Evolutionary conservation across 1,284 basidiomycete genomes (phyloP).

Genomic region (Austroboletus olivaceoglutinosus): DNA sequence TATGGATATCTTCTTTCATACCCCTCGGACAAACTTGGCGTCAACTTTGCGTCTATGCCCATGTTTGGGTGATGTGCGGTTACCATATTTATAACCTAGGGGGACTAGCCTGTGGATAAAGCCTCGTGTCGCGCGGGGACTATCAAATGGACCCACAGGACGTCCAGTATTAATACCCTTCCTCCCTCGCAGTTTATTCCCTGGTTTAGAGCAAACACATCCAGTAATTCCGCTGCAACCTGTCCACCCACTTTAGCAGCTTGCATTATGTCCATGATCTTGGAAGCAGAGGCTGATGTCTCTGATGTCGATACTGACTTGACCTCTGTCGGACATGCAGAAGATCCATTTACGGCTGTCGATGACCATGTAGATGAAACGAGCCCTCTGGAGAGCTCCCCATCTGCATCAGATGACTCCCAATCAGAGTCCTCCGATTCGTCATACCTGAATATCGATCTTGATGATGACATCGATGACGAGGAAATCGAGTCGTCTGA

Average conservation of each 20-base stretch:
- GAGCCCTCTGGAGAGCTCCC: background rate
- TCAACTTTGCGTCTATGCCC: conserved; percentile 23
- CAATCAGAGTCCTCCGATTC: conserved; percentile 20
- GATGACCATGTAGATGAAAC: conserved; percentile 3
- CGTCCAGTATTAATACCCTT: conserved; percentile 11
- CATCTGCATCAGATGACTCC: conserved; percentile 9
- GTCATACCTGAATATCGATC: conserved; percentile 21
- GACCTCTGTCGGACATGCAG: conserved; percentile 3
- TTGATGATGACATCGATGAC: conserved; percentile 14
- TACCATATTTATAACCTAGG: background rate
- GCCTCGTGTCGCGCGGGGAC: conserved; percentile 5
- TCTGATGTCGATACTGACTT: conserved; percentile 12
- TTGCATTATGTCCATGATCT: conserved; percentile 16
- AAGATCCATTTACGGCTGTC: conserved; percentile 15
- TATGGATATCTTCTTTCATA: background rate
- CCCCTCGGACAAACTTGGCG: conserved; percentile 12
- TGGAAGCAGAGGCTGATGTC: conserved; percentile 17
- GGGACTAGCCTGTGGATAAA: background rate
- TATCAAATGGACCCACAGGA: conserved; percentile 21
- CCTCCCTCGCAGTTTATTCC: background rate
- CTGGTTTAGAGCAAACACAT: background rate
- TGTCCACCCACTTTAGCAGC: background rate
- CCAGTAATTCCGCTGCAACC: background rate
- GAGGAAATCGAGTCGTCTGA: conserved; percentile 14
- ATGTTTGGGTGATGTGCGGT: conserved; percentile 17